A percentile compares a stretch with the other conserved stretches of the same genome.
phyloP scores from a whole-genome alignment of 2,329 filamentous ascomycete species.

The Fusarium stilboides region DNA sequence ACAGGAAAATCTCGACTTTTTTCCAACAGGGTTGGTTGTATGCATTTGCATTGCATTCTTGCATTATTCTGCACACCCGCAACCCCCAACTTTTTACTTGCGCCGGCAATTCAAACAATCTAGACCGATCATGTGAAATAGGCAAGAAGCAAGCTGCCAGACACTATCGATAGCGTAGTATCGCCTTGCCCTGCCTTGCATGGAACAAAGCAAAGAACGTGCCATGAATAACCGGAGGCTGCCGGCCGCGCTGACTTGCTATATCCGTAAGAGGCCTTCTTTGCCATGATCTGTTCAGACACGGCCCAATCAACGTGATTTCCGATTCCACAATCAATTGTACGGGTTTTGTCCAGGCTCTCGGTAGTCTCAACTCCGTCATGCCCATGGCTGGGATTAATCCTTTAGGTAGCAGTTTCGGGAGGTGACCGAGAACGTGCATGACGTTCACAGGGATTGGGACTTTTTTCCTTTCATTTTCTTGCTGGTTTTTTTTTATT shows the following conservation, averaged over 20 bases:
- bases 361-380: conserved; percentile 7
- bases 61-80: conserved; percentile 14
- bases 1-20: background rate
- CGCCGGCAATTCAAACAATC: conserved; percentile 26
- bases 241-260: conserved; percentile 31
- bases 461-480: background rate
- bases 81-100: background rate
- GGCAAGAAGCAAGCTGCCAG: conserved; percentile 5
- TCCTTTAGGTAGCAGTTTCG: conserved; percentile 39
- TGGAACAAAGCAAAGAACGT: conserved; percentile 24
- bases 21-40: background rate
- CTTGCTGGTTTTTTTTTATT: conserved; percentile 8
- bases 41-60: background rate
- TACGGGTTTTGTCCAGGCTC: conserved; percentile 6
- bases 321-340: background rate
- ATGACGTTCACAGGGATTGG: conserved; percentile 17
- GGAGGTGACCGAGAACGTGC: conserved; percentile 42
- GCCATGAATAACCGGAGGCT: conserved; percentile 37
- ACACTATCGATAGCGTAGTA: conserved; percentile 18
- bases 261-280: conserved; percentile 3
- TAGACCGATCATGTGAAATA: conserved; percentile 36
- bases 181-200: conserved; percentile 5
- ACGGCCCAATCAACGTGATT: conserved; percentile 17
- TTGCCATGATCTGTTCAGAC: conserved; percentile 25
- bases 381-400: conserved; percentile 10